A percentile compares a stretch with the other conserved stretches of the same genome.
Evolutionary conservation across 108 stramenopile species (phyloP).

Genomic region (Epipyxis sp.): DNA sequence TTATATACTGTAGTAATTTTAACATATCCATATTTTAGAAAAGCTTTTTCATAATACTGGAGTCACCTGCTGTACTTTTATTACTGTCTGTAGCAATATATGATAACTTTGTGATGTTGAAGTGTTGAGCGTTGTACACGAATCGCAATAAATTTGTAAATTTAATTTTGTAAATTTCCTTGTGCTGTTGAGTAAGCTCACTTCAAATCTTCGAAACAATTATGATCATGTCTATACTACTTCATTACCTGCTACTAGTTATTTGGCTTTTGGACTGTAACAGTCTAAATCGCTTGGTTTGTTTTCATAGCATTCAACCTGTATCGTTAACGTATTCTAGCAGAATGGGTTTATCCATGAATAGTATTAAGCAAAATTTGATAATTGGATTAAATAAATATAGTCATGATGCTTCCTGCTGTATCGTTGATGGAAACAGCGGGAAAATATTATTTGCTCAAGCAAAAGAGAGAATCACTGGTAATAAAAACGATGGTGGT

Average conservation of each 20-base stretch:
- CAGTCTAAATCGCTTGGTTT: not conserved
- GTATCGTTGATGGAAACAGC: conserved; percentile 69
- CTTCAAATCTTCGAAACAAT: no score
- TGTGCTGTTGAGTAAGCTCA: no score
- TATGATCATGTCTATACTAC: no score
- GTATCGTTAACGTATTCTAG: not conserved
- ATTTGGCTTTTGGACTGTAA: not conserved
- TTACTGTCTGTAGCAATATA: no score
- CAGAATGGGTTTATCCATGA: no score
- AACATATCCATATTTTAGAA: no score
- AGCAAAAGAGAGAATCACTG: conserved; percentile 79
- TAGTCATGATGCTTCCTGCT: conserved; percentile 78
- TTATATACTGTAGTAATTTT: no score
- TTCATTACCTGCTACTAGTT: not conserved
- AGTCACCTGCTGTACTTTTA: no score
- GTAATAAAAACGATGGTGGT: conserved; percentile 83
- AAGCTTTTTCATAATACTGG: no score
- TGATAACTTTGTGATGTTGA: no score
- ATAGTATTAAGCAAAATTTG: conserved; percentile 42
- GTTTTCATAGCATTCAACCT: not conserved
- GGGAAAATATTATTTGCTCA: conserved; percentile 75
- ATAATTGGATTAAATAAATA: conserved; percentile 88
- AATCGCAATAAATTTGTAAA: no score
- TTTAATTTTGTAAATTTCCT: no score
- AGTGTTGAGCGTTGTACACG: not conserved